Conservation (phyloP, 306 rosid genomes). For the Lablab purpureus region DNA sequence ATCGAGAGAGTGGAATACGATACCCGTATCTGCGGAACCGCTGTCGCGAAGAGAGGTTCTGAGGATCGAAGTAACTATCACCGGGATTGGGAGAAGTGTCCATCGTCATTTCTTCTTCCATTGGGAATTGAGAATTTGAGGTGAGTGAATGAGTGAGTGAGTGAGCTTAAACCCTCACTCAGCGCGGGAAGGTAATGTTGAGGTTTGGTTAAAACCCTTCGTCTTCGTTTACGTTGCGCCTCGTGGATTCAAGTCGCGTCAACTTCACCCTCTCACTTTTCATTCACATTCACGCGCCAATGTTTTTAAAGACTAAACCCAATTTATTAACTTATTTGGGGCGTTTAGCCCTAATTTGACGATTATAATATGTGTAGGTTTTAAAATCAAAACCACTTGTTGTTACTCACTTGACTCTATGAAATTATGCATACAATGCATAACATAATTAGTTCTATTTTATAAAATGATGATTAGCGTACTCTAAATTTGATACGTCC, state of each 20-base stretch:
- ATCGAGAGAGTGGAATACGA: not conserved
- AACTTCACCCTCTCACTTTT: not conserved
- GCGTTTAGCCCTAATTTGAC: too few species aligned
- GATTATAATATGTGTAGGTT: too few species aligned
- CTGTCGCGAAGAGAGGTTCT: conserved; percentile 71
- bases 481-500: too few species aligned
- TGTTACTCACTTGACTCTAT: too few species aligned
- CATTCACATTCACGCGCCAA: conserved; percentile 13
- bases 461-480: too few species aligned
- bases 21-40: conserved; percentile 88
- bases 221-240: not conserved
- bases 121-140: conserved; percentile 42
- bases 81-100: conserved; percentile 65
- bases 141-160: not conserved
- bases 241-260: not conserved
- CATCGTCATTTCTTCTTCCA: conserved; percentile 80
- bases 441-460: too few species aligned
- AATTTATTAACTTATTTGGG: too few species aligned
- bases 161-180: not conserved
- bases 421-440: too few species aligned
- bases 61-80: conserved; percentile 64
- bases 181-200: conserved; percentile 43
- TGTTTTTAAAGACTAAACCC: not conserved
- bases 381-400: too few species aligned
- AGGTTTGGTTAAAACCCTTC: conserved; percentile 27